Evolutionary conservation across 371 early-diverging fungal species (phyloP).

Genomic region (Mortierella sp.): DNA sequence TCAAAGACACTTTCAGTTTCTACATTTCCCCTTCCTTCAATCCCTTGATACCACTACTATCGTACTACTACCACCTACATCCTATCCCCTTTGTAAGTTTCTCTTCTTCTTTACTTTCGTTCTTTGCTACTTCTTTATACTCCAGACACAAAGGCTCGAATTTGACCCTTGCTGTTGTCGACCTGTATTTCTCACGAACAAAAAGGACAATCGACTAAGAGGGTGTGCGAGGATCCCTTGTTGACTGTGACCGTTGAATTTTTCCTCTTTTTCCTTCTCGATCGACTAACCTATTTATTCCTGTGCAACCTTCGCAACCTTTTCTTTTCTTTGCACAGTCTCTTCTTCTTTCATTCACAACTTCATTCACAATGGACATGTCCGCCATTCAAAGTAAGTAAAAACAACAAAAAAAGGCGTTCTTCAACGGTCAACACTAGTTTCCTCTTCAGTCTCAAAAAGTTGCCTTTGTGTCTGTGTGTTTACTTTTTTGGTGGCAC

Average conservation of each 20-base stretch:
- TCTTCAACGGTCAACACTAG: too few species aligned
- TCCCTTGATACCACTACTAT: too few species aligned
- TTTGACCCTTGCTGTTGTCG: too few species aligned
- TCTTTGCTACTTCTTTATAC: too few species aligned
- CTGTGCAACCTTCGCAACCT: not conserved
- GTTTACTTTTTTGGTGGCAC: not conserved
- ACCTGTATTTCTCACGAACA: too few species aligned
- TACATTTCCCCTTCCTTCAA: not conserved
- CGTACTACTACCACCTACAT: not conserved
- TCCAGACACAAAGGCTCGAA: too few species aligned
- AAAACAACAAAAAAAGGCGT: not conserved
- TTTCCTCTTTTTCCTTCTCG: not conserved
- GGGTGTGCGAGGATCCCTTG: not conserved
- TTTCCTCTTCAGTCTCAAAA: too few species aligned
- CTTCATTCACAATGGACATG: slow-evolving; percentile 42
- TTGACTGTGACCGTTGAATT: slow-evolving; percentile 7
- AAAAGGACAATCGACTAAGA: not conserved
- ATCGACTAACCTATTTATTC: not conserved
- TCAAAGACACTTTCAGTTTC: not conserved
- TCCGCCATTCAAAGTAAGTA: slow-evolving; percentile 56
- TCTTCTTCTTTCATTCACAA: not conserved
- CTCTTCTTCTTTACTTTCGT: too few species aligned
- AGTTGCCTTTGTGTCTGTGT: not conserved
- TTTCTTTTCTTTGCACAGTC: not conserved
- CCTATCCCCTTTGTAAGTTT: not conserved